Conservation (phyloP, 345 rosid species). For the Jatropha curcas region DNA sequence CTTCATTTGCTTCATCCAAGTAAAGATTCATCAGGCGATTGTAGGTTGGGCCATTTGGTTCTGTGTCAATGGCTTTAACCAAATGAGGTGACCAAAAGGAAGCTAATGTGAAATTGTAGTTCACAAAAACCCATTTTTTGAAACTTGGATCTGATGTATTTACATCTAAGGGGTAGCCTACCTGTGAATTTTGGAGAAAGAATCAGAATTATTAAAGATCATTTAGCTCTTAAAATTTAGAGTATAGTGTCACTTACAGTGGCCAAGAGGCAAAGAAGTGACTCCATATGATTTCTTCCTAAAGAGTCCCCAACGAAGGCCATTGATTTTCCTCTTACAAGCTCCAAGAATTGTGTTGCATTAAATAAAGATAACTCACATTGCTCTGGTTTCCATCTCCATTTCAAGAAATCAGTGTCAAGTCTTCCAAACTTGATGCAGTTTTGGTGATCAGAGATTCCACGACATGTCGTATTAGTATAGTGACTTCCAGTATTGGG, state of each 20-base stretch:
- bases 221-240: no score
- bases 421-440: constrained; percentile 54
- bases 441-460: constrained; percentile 42
- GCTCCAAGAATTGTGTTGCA: neutral
- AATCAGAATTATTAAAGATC: no score
- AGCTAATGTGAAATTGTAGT: constrained; percentile 74
- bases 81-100: constrained; percentile 70
- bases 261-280: neutral
- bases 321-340: neutral
- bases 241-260: neutral
- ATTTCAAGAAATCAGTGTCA: constrained; percentile 43
- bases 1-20: constrained; percentile 57
- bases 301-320: neutral
- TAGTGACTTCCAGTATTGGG: constrained; percentile 30
- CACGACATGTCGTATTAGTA: constrained; percentile 35
- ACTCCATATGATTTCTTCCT: neutral
- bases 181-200: constrained; percentile 32
- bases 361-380: neutral
- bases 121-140: constrained; percentile 63
- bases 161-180: constrained; percentile 67
- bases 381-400: constrained; percentile 50
- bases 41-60: constrained; percentile 34
- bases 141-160: constrained; percentile 46
- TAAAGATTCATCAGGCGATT: constrained; percentile 52
- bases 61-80: constrained; percentile 45